Evolutionary conservation across 1,139 yeast species (phyloP), one percentile per base, ranked within the genome.

Genomic region (Sugiyamaella pinicola): DNA sequence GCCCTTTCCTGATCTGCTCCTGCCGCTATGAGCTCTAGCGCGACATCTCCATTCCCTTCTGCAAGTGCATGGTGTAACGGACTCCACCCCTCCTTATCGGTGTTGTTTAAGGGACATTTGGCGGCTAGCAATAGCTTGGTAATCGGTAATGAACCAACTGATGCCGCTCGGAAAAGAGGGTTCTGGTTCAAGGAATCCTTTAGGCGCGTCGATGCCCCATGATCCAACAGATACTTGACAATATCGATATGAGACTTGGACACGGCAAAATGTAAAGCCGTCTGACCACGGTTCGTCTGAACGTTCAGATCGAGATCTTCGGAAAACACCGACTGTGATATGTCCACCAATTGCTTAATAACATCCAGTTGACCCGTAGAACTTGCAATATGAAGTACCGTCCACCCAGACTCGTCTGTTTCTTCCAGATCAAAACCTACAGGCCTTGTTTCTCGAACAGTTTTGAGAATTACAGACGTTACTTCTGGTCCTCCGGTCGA

Each of bases 31-130:
- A 91, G 71, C 39, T 74, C 64, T 1, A 82, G 76, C 0, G 87
- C 96, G 7, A 82, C 81, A 55, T 88, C 96, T 1, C 85, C 91
- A 64, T 85, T 85, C 0, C 97, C 97, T 67, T 91, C 99, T 0
- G 96, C 93, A 52, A 87, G 71, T 0, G 98, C 96, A 68, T 89
- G 96, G 68, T 89, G 96, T 60, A 91, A 69, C 0, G 96, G 83
- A 0, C 96, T 87, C 91, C 95, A 88, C 0, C 96, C 95, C 49
- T 79, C 77, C 17, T 63, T 62, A 65, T 91, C 98, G 40, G 80
- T 78, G 4, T 83, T 76, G 64, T 89, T 87, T 24, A 90, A 66
- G 17, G 88, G 86, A 2, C 85, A 81, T 51, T 78, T 78, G 10
- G 81, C 79, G 7, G 75, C 71, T n/a, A 78, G 74, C 2, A 81